phyloP scores from a whole-genome alignment of 208 protist species.

The Naegleria lovaniensis region DNA sequence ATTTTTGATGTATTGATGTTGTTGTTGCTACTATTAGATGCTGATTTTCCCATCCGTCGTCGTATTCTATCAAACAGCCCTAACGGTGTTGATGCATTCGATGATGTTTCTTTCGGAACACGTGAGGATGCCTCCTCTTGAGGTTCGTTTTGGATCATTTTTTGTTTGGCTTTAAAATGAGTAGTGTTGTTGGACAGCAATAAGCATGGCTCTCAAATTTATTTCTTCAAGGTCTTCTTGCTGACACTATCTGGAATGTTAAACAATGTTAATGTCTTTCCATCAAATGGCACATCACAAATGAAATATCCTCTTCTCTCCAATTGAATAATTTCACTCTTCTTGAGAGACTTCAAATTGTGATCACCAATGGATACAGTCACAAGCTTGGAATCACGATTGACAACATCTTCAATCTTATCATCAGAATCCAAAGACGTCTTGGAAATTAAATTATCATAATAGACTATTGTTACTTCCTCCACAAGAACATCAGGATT shows the following conservation, averaged over 20 bases:
- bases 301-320: constrained; percentile 96
- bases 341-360: constrained; percentile 69
- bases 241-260: constrained; percentile 19
- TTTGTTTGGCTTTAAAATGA: not conserved
- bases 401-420: constrained; percentile 80
- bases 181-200: not conserved
- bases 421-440: constrained; percentile 84
- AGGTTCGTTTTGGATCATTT: not conserved
- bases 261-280: not conserved
- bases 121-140: no score
- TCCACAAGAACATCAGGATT: constrained; percentile 39
- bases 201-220: not conserved
- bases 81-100: no score
- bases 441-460: constrained; percentile 93
- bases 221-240: not conserved
- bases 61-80: no score
- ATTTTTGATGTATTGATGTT: no score
- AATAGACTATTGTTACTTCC: constrained; percentile 53
- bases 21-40: no score
- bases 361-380: constrained; percentile 73
- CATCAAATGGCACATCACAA: constrained; percentile 56
- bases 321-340: constrained; percentile 88
- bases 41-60: no score
- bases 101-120: no score
- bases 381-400: constrained; percentile 66